Conservation (phyloP, 495 filamentous ascomycete genomes). For the Penicillium coffeae region DNA sequence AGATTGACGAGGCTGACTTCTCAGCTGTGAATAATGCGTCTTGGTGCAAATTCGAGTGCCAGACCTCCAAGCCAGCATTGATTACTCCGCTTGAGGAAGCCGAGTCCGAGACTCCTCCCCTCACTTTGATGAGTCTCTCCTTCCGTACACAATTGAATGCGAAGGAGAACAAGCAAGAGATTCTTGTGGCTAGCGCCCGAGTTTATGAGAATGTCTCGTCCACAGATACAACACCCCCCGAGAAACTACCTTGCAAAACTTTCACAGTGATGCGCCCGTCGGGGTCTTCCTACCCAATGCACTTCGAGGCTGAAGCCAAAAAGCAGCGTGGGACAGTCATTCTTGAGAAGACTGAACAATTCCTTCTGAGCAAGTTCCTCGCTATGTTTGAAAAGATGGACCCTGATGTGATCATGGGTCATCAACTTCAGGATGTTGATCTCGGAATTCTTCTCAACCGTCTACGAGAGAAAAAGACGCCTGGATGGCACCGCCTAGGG, state of each 20-base stretch:
- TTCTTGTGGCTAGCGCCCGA: constrained; percentile 81
- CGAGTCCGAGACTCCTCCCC: constrained; percentile 75
- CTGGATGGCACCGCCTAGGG: constrained; percentile 89
- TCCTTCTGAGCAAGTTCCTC: constrained; percentile 80
- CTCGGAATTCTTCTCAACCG: constrained; percentile 86
- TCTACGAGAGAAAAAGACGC: constrained; percentile 83
- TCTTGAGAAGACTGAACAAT: constrained; percentile 74
- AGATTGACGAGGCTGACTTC: constrained; percentile 80
- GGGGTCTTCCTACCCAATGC: constrained; percentile 69
- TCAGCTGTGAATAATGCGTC: constrained; percentile 83
- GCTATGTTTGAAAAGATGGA: constrained; percentile 83
- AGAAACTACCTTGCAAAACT: constrained; percentile 81
- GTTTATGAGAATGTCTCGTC: constrained; percentile 89
- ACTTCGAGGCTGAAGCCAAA: constrained; percentile 72
- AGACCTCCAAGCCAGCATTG: constrained; percentile 68
- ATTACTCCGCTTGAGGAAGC: constrained; percentile 67
- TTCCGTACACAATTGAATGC: constrained; percentile 83
- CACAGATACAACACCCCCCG: constrained; percentile 80
- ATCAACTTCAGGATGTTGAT: constrained; percentile 93
- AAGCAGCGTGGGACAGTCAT: constrained; percentile 71
- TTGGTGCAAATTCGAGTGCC: constrained; percentile 93
- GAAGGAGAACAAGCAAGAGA: constrained; percentile 96
- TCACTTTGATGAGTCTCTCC: constrained; percentile 92
- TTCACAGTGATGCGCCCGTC: constrained; percentile 88
- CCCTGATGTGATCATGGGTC: constrained; percentile 92